Conservation (phyloP, 2,329 filamentous ascomycete species). For the Pezicula neosporulosa region DNA sequence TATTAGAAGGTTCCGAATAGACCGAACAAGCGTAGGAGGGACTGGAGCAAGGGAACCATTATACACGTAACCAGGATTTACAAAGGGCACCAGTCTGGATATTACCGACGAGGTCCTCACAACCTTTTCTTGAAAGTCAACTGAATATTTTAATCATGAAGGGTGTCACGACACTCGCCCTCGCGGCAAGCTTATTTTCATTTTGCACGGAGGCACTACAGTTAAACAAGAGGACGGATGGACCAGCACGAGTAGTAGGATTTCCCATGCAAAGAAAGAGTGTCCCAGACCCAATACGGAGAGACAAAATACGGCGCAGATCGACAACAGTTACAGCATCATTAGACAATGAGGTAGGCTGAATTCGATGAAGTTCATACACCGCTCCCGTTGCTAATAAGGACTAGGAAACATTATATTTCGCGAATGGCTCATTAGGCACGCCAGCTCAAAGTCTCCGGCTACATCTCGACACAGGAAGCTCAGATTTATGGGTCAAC, state of each 20-base stretch:
- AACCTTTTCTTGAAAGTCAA: neutral
- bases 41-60: no score
- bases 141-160: constrained; percentile 21
- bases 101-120: neutral
- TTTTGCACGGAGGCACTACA: constrained; percentile 22
- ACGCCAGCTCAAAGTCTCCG: constrained; percentile 56
- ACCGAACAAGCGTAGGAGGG: no score
- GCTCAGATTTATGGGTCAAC: constrained; percentile 71
- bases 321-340: constrained; percentile 39
- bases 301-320: constrained; percentile 38
- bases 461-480: constrained; percentile 65
- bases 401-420: constrained; percentile 57
- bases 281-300: constrained; percentile 21
- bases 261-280: constrained; percentile 24
- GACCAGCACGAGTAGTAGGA: constrained; percentile 25
- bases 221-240: constrained; percentile 22
- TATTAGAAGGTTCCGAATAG: no score
- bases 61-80: neutral
- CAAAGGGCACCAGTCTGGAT: neutral
- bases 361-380: constrained; percentile 1
- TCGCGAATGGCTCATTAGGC: constrained; percentile 59
- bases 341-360: constrained; percentile 54
- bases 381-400: constrained; percentile 15
- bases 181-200: constrained; percentile 22
- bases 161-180: constrained; percentile 17